Evolutionary conservation across 2,329 filamentous ascomycete species (phyloP).

Genomic region (Dactylellina parvicollis): DNA sequence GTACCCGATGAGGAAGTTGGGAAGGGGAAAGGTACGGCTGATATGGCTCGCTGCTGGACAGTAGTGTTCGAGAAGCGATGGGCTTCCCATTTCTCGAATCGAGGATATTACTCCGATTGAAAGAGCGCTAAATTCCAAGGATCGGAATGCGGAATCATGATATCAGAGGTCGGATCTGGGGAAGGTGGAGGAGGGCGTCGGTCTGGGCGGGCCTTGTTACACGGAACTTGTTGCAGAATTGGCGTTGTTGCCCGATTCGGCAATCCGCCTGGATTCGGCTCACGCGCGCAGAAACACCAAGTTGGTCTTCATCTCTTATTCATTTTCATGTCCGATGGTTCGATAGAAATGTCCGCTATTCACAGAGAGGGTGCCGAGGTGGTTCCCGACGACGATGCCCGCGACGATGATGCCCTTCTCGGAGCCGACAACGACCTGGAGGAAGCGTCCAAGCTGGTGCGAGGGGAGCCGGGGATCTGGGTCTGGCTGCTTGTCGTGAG

Average conservation of each 20-base stretch:
- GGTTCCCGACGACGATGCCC: conserved; percentile 18
- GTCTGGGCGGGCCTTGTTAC: too few species aligned
- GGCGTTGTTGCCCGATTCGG: conserved; percentile 32
- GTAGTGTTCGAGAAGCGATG: neutral
- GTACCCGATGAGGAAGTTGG: conserved; percentile 10
- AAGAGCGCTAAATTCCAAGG: too few species aligned
- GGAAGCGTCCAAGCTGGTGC: conserved; percentile 42
- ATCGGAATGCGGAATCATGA: too few species aligned
- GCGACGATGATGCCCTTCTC: conserved; percentile 48
- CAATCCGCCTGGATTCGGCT: conserved; percentile 1
- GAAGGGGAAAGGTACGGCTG: neutral
- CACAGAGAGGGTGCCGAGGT: conserved; percentile 19
- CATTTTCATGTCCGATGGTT: conserved; percentile 30
- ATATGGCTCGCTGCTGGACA: neutral
- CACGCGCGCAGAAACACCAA: conserved; percentile 5
- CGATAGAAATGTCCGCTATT: conserved; percentile 33
- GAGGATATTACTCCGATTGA: neutral
- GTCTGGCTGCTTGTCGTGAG: conserved; percentile 72
- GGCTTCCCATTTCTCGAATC: neutral
- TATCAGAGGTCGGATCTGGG: too few species aligned
- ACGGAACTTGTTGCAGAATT: conserved; percentile 20
- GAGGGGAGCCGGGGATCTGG: conserved; percentile 48
- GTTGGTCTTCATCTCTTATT: neutral
- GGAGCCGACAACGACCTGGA: conserved; percentile 49
- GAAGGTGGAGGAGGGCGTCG: too few species aligned